Percentiles rank a stretch among this genome's conserved stretches.
phyloP scores from a whole-genome alignment of 2,329 filamentous ascomycete species.

The Phaeomoniella chlamydospora region DNA sequence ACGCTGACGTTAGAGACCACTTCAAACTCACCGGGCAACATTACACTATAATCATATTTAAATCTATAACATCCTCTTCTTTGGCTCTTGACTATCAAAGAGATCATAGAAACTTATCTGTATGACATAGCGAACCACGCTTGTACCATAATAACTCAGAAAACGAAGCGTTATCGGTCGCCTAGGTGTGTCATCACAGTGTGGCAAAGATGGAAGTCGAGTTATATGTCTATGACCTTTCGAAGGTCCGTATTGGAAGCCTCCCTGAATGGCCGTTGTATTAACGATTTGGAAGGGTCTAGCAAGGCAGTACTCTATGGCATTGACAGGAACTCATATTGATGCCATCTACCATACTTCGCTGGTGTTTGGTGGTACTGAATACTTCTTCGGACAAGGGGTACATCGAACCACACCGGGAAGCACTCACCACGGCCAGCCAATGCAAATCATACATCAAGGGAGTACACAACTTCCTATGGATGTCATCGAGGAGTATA shows the following conservation, averaged over 20 bases:
- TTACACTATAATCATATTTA: too few relatives aligned
- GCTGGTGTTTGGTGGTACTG: constrained; percentile 66
- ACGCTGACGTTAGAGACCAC: too few relatives aligned
- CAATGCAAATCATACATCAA: constrained; percentile 60
- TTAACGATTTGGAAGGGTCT: constrained; percentile 28
- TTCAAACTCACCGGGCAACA: too few relatives aligned
- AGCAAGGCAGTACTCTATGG: constrained; percentile 40
- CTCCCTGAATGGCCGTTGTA: neutral
- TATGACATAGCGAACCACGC: too few relatives aligned
- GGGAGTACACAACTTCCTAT: constrained; percentile 66
- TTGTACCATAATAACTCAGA: too few relatives aligned
- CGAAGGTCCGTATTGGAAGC: constrained; percentile 24
- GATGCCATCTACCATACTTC: constrained; percentile 95
- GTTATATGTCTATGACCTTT: constrained; percentile 67
- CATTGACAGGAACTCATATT: constrained; percentile 54
- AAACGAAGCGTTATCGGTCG: too few relatives aligned
- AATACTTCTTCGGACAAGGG: constrained; percentile 83
- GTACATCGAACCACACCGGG: constrained; percentile 72
- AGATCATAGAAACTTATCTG: too few relatives aligned
- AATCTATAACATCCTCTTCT: too few relatives aligned
- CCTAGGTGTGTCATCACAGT: too few relatives aligned
- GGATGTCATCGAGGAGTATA: constrained; percentile 73
- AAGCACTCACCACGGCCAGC: constrained; percentile 70
- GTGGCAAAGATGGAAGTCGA: constrained; percentile 53
- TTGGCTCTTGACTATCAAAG: too few relatives aligned